These are phyloP conservation scores for Adansonia rubrostipa DNA, from an alignment of 441 rosid genomes.

Conservation along the genomic window DNA sequence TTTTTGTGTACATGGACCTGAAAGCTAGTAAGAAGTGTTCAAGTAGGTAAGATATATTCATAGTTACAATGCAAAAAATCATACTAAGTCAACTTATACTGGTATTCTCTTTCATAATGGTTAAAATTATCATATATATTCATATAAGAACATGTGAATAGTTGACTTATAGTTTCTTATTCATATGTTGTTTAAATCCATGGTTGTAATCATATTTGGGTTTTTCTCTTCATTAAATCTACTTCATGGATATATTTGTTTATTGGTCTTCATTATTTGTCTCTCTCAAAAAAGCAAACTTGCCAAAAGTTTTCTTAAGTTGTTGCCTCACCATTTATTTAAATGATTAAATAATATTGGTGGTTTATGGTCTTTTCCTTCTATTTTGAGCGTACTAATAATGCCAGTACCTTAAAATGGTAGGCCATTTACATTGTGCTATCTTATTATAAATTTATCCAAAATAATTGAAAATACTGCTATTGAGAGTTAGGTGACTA, in stretches of 20 bases:
- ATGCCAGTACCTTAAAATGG: slow-evolving; percentile 65
- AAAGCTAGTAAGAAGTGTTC: slow-evolving; percentile 77
- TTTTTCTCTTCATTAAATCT: slow-evolving; percentile 1
- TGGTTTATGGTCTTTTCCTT: slow-evolving; percentile 65
- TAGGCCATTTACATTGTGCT: slow-evolving; percentile 85
- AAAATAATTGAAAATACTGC: slow-evolving; percentile 79
- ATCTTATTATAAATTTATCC: slow-evolving; percentile 87
- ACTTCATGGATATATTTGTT: slow-evolving; percentile 62
- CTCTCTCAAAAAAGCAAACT: slow-evolving; percentile 63
- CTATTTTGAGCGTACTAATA: slow-evolving; percentile 66
- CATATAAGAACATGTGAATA: slow-evolving; percentile 62
- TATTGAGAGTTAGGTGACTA: slow-evolving; percentile 80
- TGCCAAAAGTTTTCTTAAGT: slow-evolving; percentile 60
- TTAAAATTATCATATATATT: slow-evolving; percentile 69
- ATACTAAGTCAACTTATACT: slow-evolving; percentile 78
- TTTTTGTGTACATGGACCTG: slow-evolving; percentile 87
- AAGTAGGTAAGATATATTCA: slow-evolving; percentile 70
- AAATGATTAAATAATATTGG: slow-evolving; percentile 87
- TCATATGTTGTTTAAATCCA: slow-evolving; percentile 1
- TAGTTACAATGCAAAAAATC: slow-evolving; percentile 83
- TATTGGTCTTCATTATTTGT: slow-evolving; percentile 93
- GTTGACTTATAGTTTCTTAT: neutral
- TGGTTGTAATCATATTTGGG: neutral
- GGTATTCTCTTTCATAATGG: slow-evolving; percentile 82
- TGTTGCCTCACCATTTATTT: slow-evolving; percentile 75